phyloP scores from a whole-genome alignment of 495 filamentous ascomycete genomes.

The Xylaria telfairii region DNA sequence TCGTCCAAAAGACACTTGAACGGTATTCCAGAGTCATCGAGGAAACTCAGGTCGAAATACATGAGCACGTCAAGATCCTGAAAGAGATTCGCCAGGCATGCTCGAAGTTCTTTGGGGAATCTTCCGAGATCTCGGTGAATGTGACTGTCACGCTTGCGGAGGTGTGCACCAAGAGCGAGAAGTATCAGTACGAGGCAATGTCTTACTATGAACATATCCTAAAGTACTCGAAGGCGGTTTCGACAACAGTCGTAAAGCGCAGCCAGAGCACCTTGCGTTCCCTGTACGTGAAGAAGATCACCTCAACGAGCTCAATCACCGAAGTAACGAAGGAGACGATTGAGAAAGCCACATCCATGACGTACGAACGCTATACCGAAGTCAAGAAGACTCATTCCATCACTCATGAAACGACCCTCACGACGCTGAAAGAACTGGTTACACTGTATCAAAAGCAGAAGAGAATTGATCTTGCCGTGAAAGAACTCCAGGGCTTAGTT shows the following conservation, averaged over 20 bases:
- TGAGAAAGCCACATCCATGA: conserved; percentile 19
- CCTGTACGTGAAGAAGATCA: conserved; percentile 19
- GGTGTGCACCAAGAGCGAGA: conserved; percentile 23
- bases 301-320: neutral
- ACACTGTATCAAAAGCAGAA: conserved; percentile 14
- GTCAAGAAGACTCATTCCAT: conserved; percentile 3
- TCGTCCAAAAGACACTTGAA: conserved; percentile 17
- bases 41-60: conserved; percentile 15
- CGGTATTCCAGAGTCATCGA: conserved; percentile 17
- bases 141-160: conserved; percentile 16
- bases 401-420: conserved; percentile 18
- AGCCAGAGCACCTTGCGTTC: conserved; percentile 19
- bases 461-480: conserved; percentile 14
- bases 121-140: conserved; percentile 14
- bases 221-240: conserved; percentile 16
- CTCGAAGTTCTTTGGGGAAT: conserved; percentile 13
- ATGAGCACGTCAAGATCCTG: conserved; percentile 13
- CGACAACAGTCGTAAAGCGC: conserved; percentile 3
- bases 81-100: conserved; percentile 18
- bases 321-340: conserved; percentile 19
- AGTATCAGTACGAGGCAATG: conserved; percentile 19
- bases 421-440: conserved; percentile 12
- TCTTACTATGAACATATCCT: conserved; percentile 18
- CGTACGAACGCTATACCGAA: conserved; percentile 13
- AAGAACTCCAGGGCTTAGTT: conserved; percentile 13